These are phyloP conservation scores for Serendipita vermifera DNA, from an alignment of 768 basidiomycete species.

Conservation along the genomic window DNA sequence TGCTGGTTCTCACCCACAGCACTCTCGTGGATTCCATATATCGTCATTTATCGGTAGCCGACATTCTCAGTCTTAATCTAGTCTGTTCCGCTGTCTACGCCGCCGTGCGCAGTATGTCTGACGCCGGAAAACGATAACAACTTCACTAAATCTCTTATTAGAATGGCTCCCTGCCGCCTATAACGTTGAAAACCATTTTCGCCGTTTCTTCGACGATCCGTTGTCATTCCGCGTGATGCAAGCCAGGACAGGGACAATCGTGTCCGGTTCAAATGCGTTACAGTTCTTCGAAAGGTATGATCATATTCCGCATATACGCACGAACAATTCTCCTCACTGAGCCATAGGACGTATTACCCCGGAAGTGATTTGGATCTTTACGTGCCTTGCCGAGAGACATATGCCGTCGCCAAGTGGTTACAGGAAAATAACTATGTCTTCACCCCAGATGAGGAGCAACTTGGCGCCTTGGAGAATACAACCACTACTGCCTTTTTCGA, in stretches of 20 bases:
- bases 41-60: neutral
- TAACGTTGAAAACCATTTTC: conserved; percentile 28
- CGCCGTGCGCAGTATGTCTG: neutral
- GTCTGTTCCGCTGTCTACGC: neutral
- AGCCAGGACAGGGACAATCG: conserved; percentile 30
- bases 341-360: conserved; percentile 18
- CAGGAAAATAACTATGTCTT: no score
- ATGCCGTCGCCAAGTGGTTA: conserved; percentile 28
- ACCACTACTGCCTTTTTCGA: conserved; percentile 15
- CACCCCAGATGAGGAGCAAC: conserved; percentile 17
- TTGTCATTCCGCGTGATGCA: conserved; percentile 34
- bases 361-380: conserved; percentile 42
- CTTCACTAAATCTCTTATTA: no score
- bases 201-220: conserved; percentile 26
- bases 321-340: neutral
- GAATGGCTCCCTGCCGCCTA: neutral
- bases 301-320: neutral
- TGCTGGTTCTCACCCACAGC: neutral
- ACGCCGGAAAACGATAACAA: no score
- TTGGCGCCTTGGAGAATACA: conserved; percentile 21
- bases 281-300: conserved; percentile 37
- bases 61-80: neutral
- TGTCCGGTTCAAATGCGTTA: conserved; percentile 43
- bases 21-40: neutral
- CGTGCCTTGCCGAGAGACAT: conserved; percentile 15